These are phyloP conservation scores for Lycium barbarum DNA, from an alignment of 257 asterid genomes.

Conservation along the genomic window DNA sequence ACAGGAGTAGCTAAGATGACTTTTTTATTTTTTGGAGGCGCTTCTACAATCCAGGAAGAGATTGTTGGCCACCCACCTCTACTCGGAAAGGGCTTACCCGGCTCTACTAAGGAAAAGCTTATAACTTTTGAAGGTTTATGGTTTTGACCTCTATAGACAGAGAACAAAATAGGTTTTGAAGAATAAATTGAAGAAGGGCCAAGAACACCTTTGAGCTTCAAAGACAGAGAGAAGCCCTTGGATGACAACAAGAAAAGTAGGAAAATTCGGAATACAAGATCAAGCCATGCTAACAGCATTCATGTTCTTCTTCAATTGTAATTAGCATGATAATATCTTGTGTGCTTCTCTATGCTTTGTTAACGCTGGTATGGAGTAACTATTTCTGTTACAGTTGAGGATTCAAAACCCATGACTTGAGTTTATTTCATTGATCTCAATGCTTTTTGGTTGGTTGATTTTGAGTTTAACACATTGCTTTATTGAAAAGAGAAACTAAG, in stretches of 20 bases:
- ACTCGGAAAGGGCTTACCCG: not conserved
- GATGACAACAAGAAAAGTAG: not conserved
- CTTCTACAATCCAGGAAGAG: not conserved
- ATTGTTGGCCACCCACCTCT: not conserved
- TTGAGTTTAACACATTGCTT: not conserved
- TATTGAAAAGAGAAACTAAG: not conserved
- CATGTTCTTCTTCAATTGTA: conserved; percentile 3
- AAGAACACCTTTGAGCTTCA: not conserved
- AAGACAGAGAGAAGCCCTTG: not conserved
- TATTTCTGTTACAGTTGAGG: not conserved
- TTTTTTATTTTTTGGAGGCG: not conserved
- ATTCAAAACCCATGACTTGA: not conserved
- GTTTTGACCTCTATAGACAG: not conserved
- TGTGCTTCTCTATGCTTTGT: not conserved
- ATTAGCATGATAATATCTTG: not conserved
- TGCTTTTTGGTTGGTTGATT: not conserved
- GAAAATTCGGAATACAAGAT: not conserved
- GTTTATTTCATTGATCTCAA: not conserved
- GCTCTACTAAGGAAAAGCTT: not conserved
- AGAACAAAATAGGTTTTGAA: not conserved
- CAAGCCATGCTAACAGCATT: not conserved
- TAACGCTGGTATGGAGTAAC: not conserved
- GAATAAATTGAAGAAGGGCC: not conserved
- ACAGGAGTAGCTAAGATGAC: not conserved
- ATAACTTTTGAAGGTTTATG: not conserved